Base-by-base conservation (phyloP, 805 yeast species). In the Lipomyces oligophaga region DNA sequence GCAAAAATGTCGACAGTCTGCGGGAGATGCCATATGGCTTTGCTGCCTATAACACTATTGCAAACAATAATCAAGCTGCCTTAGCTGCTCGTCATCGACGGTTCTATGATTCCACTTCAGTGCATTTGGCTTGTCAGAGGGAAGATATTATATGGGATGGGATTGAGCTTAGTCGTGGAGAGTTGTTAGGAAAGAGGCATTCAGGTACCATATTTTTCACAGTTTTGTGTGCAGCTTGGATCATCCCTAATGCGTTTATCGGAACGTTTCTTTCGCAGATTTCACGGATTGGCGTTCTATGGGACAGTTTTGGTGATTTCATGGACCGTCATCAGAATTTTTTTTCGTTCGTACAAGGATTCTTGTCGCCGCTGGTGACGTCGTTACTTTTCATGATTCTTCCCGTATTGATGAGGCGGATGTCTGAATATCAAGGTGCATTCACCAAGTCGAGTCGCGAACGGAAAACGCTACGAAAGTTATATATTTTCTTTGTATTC, bases 221-320 rank as follows among this genome's bases (percentile, higher is more conserved):
- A 0, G 43, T 46, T 2, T 31, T 68, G 31, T 37, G 67, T 43
- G 30, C 67, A 0, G 49, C 61, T 7, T 68, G 71, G 71, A 60
- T 67, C 18, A 64, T 66, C 3, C 72, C 72, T 2, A 65, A 63
- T 45, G 72, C 72, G 1, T 63, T 68, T 38, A 63, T 68, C 27
- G 71, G 71, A 19, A 66, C 69, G 37, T 68, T 68, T 39, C 27
- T 68, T 10, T 58, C 71, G 7, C 67, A 68, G 38, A 41, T 68
- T 38, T 61, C 62, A 22, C 50, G 70, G 5, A 54, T 68, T 16
- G 72, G 67, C 1, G 58, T 50, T 6, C 55, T 67, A n/a, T 67
- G 70, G 70, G 63, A 63, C 1, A 55, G 55, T 1, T 68, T 68
- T 42, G 57, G 58, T 3, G 30, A 30, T 0, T 63, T 59, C 26